phyloP scores from a whole-genome alignment of 2,329 filamentous ascomycete genomes.

The Penicillium sp. region DNA sequence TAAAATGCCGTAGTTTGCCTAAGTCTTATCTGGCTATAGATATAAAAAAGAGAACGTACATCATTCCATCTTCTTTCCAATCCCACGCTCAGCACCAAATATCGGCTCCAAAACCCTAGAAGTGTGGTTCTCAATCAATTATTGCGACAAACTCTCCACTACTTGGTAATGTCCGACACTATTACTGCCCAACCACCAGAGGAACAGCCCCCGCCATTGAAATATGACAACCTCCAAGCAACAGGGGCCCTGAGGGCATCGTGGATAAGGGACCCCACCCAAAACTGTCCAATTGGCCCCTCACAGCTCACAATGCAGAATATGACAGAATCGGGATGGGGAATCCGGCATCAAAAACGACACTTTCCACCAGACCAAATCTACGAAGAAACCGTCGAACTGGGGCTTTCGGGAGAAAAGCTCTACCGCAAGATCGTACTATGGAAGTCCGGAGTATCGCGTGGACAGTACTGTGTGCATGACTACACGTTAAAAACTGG shows the following conservation, averaged over 20 bases:
- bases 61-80: no score
- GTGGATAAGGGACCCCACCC: background rate
- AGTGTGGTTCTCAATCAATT: background rate
- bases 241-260: background rate
- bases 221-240: background rate
- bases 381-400: background rate
- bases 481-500: background rate
- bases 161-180: background rate
- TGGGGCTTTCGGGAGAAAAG: background rate
- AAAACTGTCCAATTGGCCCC: background rate
- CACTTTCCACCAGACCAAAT: background rate
- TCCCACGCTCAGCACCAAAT: background rate
- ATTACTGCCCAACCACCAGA: background rate
- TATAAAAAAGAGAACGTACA: background rate
- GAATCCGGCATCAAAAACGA: background rate
- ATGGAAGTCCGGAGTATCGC: background rate
- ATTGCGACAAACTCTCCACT: background rate
- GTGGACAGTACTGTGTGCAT: background rate
- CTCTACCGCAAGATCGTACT: background rate
- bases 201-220: background rate
- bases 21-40: background rate
- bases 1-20: no score
- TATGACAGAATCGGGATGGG: background rate
- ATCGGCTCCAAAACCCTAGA: no score
- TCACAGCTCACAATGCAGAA: background rate